phyloP scores from a whole-genome alignment of 2,329 filamentous ascomycete species.

The Fusarium duplospermum region DNA sequence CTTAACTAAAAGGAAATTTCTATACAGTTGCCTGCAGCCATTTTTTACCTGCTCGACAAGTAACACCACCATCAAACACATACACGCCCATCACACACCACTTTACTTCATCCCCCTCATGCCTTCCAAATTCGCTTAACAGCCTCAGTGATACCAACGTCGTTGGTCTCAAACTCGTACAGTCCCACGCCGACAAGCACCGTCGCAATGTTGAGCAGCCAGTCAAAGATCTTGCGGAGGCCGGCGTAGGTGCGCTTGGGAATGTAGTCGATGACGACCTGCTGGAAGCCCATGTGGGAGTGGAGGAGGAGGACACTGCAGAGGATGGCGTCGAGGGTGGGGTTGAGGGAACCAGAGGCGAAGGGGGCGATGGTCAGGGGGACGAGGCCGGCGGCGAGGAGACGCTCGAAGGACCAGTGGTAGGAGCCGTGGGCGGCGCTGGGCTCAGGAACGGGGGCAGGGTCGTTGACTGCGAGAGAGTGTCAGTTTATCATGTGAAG shows the following conservation, averaged over 20 bases:
- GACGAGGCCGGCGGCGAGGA: slow-evolving; percentile 82
- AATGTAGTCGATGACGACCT: slow-evolving; percentile 91
- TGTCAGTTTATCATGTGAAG: slow-evolving; percentile 37
- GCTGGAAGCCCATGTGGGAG: slow-evolving; percentile 96
- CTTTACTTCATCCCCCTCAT: slow-evolving; percentile 48
- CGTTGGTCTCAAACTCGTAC: slow-evolving; percentile 99
- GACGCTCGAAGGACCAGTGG: slow-evolving; percentile 97
- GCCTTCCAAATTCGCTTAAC: slow-evolving; percentile 92
- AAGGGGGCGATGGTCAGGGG: slow-evolving; percentile 93
- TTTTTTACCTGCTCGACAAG: slow-evolving; percentile 35
- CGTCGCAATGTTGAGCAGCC: slow-evolving; percentile 83
- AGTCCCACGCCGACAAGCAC: slow-evolving; percentile 86
- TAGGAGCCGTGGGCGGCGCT: slow-evolving; percentile 90
- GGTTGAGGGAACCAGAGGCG: slow-evolving; percentile 90
- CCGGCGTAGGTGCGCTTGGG: slow-evolving; percentile 77
- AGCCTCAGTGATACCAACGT: slow-evolving; percentile 92
- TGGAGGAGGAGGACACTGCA: slow-evolving; percentile 88
- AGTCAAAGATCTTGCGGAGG: slow-evolving; percentile 74
- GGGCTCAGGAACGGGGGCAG: slow-evolving; percentile 77
- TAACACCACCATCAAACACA: slow-evolving; percentile 27
- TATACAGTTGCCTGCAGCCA: slow-evolving; percentile 45
- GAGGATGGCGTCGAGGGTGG: slow-evolving; percentile 85
- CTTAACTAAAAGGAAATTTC: slow-evolving; percentile 40
- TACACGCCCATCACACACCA: slow-evolving; percentile 4
- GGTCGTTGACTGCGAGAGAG: slow-evolving; percentile 80